A percentile compares a stretch with the other conserved stretches of the same genome.
Conservation (phyloP, 2,329 filamentous ascomycete species). For the Mariannaea sp. region DNA sequence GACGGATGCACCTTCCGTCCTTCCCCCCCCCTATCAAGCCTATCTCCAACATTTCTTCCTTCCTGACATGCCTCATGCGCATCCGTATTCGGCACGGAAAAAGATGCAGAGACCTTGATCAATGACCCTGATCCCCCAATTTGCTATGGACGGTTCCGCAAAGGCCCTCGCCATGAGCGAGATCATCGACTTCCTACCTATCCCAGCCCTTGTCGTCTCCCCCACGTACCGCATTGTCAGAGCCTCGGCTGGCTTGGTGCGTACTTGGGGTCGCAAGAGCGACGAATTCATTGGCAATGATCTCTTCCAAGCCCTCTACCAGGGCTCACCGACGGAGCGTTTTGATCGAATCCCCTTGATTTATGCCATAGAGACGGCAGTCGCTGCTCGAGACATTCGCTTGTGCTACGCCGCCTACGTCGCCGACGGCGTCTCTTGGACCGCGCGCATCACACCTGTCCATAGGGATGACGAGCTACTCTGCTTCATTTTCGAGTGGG, state of each 20-base stretch:
- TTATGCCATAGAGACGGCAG: slow-evolving; percentile 38
- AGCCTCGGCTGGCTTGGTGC: slow-evolving; percentile 38
- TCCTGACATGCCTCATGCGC: no score
- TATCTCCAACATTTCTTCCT: no score
- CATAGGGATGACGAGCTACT: slow-evolving; percentile 38
- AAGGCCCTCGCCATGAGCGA: slow-evolving; percentile 22
- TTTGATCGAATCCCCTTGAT: slow-evolving; percentile 37
- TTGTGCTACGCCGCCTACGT: slow-evolving; percentile 30
- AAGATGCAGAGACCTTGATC: no score
- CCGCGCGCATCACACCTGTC: slow-evolving; percentile 41
- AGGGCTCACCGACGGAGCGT: slow-evolving; percentile 33
- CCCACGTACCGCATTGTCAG: slow-evolving; percentile 39
- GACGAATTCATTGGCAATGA: slow-evolving; percentile 37
- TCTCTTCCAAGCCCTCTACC: slow-evolving; percentile 37
- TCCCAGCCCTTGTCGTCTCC: slow-evolving; percentile 40
- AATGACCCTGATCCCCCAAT: no score
- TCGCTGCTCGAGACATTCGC: slow-evolving; percentile 34
- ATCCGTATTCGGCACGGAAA: no score
- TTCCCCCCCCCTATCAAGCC: no score
- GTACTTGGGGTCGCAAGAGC: slow-evolving; percentile 35
- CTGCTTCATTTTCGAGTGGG: slow-evolving; percentile 43
- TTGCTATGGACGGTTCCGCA: no score
- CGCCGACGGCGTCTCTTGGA: slow-evolving; percentile 31
- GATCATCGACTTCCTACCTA: slow-evolving; percentile 39
- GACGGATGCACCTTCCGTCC: no score